Conservation (phyloP, 2,329 filamentous ascomycete species). For the Ceratocystis colombiana region DNA sequence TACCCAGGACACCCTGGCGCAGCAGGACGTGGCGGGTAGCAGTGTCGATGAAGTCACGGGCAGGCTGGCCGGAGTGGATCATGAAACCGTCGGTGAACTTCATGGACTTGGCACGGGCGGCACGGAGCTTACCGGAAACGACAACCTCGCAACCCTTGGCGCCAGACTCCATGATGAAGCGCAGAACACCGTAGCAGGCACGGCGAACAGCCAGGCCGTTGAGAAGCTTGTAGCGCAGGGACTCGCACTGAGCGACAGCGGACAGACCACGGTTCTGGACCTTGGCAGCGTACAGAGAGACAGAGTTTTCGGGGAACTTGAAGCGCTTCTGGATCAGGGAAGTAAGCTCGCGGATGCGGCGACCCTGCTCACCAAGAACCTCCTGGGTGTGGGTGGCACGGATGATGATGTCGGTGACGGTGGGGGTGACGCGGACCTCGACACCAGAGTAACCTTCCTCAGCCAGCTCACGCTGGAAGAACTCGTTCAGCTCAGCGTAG, state of each 20-base stretch:
- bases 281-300: slow-evolving; percentile 99
- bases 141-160: slow-evolving; percentile 99
- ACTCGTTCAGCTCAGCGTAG: slow-evolving; percentile 99
- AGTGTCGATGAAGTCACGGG: slow-evolving; percentile 98
- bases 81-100: slow-evolving; percentile 99
- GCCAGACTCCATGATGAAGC: slow-evolving; percentile 99
- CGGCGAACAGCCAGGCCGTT: slow-evolving; percentile 98
- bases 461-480: slow-evolving; percentile 99
- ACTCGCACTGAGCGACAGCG: slow-evolving; percentile 99
- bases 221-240: slow-evolving; percentile 99
- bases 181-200: slow-evolving; percentile 99
- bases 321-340: slow-evolving; percentile 99
- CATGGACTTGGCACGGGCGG: slow-evolving; percentile 99
- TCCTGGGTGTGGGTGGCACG: slow-evolving; percentile 99
- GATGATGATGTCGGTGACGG: slow-evolving; percentile 99
- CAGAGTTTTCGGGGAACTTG: slow-evolving; percentile 99
- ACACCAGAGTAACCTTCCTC: slow-evolving; percentile 99
- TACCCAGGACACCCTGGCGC: slow-evolving; percentile 98
- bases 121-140: slow-evolving; percentile 96
- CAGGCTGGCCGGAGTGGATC: slow-evolving; percentile 99
- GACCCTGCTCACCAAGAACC: slow-evolving; percentile 98
- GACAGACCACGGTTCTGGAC: slow-evolving; percentile 99
- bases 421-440: slow-evolving; percentile 98
- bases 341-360: slow-evolving; percentile 99
- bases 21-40: slow-evolving; percentile 99